These are phyloP conservation scores for Daldinia grandis DNA, from an alignment of 495 filamentous ascomycete species.

Conservation along the genomic window DNA sequence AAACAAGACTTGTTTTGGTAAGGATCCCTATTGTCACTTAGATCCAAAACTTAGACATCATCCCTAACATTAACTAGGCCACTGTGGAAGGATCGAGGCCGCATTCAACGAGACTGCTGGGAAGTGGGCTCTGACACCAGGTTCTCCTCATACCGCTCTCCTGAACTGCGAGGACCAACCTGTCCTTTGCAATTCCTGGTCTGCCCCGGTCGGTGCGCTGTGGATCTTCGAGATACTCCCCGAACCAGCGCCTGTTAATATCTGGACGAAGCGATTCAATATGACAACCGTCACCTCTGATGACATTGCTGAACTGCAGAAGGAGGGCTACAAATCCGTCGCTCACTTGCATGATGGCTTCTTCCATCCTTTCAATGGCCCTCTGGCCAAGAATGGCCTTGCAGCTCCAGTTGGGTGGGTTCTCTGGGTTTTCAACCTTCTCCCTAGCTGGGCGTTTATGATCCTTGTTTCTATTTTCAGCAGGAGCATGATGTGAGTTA, in stretches of 20 bases:
- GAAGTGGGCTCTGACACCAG: constrained; percentile 70
- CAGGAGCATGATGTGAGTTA: constrained; percentile 84
- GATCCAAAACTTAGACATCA: neutral
- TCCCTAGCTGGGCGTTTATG: constrained; percentile 74
- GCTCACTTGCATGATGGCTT: constrained; percentile 69
- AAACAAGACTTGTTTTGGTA: constrained; percentile 86
- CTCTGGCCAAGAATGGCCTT: constrained; percentile 70
- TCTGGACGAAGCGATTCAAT: constrained; percentile 70
- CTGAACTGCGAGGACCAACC: constrained; percentile 82
- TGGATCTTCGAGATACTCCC: constrained; percentile 74
- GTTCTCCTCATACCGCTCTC: constrained; percentile 73
- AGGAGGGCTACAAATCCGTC: constrained; percentile 66
- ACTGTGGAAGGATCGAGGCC: constrained; percentile 55
- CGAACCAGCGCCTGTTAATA: constrained; percentile 64
- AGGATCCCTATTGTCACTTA: constrained; percentile 50
- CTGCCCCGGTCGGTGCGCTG: constrained; percentile 71
- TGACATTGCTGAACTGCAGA: constrained; percentile 69
- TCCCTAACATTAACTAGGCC: constrained; percentile 49
- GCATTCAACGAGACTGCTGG: constrained; percentile 69
- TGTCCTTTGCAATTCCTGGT: constrained; percentile 85
- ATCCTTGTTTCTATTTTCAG: constrained; percentile 81
- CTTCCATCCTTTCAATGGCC: constrained; percentile 83
- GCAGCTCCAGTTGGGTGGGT: constrained; percentile 73
- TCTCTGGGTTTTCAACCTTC: constrained; percentile 71
- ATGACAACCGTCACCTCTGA: constrained; percentile 69